phyloP scores from a whole-genome alignment of 2,329 filamentous ascomycete species.

The Mycosphaerella arachidis region DNA sequence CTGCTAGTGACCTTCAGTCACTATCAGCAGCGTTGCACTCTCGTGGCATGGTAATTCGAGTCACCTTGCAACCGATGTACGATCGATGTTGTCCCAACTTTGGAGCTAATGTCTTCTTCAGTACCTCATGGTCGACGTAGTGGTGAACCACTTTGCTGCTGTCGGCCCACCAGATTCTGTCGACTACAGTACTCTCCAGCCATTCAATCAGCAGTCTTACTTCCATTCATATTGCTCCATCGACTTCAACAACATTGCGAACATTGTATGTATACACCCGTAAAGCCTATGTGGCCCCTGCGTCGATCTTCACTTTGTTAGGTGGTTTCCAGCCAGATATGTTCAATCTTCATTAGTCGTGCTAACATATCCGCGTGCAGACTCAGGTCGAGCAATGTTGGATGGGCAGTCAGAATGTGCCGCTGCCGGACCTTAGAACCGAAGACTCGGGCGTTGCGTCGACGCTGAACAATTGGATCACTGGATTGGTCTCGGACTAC shows the following conservation, averaged over 20 bases:
- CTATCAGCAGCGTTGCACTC: slow-evolving; percentile 34
- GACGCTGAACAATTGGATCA: slow-evolving; percentile 57
- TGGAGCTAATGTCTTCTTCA: slow-evolving; percentile 16
- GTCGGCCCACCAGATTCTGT: slow-evolving; percentile 24
- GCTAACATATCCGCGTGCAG: slow-evolving; percentile 14
- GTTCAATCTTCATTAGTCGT: background rate
- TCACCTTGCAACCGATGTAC: background rate
- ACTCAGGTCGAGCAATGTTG: slow-evolving; percentile 47
- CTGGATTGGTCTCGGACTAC: slow-evolving; percentile 55
- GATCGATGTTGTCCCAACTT: background rate
- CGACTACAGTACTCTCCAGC: slow-evolving; percentile 35
- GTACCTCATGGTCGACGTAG: slow-evolving; percentile 39
- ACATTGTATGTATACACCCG: slow-evolving; percentile 18
- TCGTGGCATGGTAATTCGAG: slow-evolving; percentile 34
- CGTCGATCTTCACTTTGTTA: background rate
- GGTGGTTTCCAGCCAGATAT: too few species aligned
- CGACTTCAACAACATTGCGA: slow-evolving; percentile 47
- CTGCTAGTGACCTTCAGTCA: slow-evolving; percentile 34
- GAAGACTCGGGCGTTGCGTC: slow-evolving; percentile 46
- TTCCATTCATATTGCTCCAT: slow-evolving; percentile 54
- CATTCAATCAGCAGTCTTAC: slow-evolving; percentile 38
- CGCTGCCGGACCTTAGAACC: slow-evolving; percentile 60
- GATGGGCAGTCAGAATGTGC: slow-evolving; percentile 51
- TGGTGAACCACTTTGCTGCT: slow-evolving; percentile 37
- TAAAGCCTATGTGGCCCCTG: background rate